A percentile compares a stretch with the other conserved stretches of the same genome.
These are phyloP conservation scores for Entoloma clypeatum DNA, from an alignment of 1,284 basidiomycete species.

Conservation along the genomic window DNA sequence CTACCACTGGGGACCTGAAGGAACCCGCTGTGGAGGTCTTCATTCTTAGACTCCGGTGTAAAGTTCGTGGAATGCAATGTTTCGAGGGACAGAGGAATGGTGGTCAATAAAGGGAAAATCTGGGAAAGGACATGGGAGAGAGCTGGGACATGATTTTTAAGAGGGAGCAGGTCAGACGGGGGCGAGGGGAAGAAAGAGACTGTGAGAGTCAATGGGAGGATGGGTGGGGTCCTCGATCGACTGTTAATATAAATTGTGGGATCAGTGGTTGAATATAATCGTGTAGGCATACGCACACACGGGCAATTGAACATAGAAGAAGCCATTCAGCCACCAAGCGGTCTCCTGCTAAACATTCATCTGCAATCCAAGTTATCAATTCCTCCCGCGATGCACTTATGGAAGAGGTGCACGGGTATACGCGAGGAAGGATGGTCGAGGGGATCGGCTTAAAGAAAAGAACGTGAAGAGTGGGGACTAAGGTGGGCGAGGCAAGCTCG, in stretches of 20 bases:
- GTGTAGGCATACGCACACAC: slow-evolving; percentile 49
- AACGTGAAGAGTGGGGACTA: slow-evolving; percentile 67
- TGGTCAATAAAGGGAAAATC: slow-evolving; percentile 49
- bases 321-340: slow-evolving; percentile 74
- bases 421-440: slow-evolving; percentile 34
- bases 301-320: slow-evolving; percentile 59
- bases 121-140: slow-evolving; percentile 50
- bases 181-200: slow-evolving; percentile 58
- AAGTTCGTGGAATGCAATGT: slow-evolving; percentile 61
- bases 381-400: slow-evolving; percentile 38
- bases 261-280: not conserved
- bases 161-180: slow-evolving; percentile 12
- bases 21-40: slow-evolving; percentile 71
- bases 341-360: slow-evolving; percentile 66
- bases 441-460: slow-evolving; percentile 48
- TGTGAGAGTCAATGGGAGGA: slow-evolving; percentile 67
- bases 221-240: slow-evolving; percentile 62
- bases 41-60: slow-evolving; percentile 65
- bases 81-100: slow-evolving; percentile 53
- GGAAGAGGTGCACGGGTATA: slow-evolving; percentile 29
- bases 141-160: slow-evolving; percentile 35
- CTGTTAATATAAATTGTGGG: slow-evolving; percentile 35
- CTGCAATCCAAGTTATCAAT: slow-evolving; percentile 68
- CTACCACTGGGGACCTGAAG: slow-evolving; percentile 71
- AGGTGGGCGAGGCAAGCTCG: slow-evolving; percentile 32